Base-by-base conservation (phyloP, 805 yeast species). In the Wickerhamiella kurtzmanii region DNA sequence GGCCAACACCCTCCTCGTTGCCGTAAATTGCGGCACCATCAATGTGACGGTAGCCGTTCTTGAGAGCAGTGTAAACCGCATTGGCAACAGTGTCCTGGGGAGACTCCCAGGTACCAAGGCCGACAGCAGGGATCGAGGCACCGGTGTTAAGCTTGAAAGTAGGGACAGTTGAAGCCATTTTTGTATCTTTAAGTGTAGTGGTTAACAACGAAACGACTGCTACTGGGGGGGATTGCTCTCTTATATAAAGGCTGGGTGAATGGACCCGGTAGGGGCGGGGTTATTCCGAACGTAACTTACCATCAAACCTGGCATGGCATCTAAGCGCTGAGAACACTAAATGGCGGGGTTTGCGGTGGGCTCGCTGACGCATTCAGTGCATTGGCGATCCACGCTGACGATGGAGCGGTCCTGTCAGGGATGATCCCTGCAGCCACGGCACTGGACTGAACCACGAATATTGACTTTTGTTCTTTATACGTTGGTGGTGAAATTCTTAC, bases 11-110 rank as follows among this genome's bases (percentile, higher is more conserved):
- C 16, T 62, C 68, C 61, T 84, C 94, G 59, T 79, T 80, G 2
- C 74, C 74, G 60, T 83, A 83, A 50, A 71, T 69, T 60, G 75
- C 75, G 2, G 92, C 92, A 8, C 87, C 76, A 61, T 82, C 94
- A 54, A 82, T 78, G 59, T 79, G 85, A 51, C 79, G 71, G 61
- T 79, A 79, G 9, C 88, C 88, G 6, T 69, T 66, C 57, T 75
- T 69, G 49, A 80, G 66, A 13, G 88, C 89, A 39, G 72, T 68
- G 53, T 68, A 69, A 13, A 80, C 80, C 21, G 80, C 76, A 19
- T 64, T 64, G 45, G 70, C 69, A 19, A 72, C 74, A 28, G 68
- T 70, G 32, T 67, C 66, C n/a, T 63, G 52, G 37, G 58, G 47
- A 9, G 79, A 75, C 50, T 73, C 65, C 49, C 79, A 80, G 21